These are phyloP conservation scores for Kuraishia capsulata DNA, from an alignment of 805 yeast species.

Conservation along the genomic window DNA sequence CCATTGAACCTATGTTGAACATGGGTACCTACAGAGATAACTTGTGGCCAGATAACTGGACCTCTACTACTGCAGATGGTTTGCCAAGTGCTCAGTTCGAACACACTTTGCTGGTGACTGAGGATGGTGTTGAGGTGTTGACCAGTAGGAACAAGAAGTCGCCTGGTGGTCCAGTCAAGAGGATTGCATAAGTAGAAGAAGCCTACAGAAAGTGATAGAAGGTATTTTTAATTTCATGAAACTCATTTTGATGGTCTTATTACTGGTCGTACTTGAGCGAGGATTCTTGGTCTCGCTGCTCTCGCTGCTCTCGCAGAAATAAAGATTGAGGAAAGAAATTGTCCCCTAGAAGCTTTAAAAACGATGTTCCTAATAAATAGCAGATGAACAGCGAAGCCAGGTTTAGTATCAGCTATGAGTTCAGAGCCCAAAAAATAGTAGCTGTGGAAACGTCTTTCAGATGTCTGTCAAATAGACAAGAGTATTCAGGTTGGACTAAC, in stretches of 20 bases:
- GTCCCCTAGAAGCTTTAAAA: too few species aligned
- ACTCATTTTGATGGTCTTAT: not conserved
- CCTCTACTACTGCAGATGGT: constrained; percentile 87
- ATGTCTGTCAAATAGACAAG: too few species aligned
- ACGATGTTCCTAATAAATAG: too few species aligned
- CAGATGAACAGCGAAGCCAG: too few species aligned
- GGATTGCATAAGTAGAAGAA: constrained; percentile 27
- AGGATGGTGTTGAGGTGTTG: constrained; percentile 84
- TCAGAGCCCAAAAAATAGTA: too few species aligned
- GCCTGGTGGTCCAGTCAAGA: constrained; percentile 80
- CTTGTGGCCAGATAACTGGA: constrained; percentile 98
- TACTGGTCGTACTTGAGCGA: too few species aligned
- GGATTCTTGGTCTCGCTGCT: too few species aligned
- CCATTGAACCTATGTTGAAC: constrained; percentile 96
- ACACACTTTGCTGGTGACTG: constrained; percentile 88
- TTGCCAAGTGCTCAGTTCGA: constrained; percentile 89
- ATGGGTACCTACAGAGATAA: constrained; percentile 73
- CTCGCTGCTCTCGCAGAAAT: too few species aligned
- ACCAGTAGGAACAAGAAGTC: constrained; percentile 72
- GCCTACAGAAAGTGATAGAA: not conserved
- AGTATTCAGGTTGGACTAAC: too few species aligned
- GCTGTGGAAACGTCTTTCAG: too few species aligned
- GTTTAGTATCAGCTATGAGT: too few species aligned
- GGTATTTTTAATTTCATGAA: not conserved
- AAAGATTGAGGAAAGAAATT: too few species aligned